Evolutionary conservation across 1,284 basidiomycete species (phyloP), one percentile per base, ranked within the genome.

Genomic region (Schizopora paradoxa): DNA sequence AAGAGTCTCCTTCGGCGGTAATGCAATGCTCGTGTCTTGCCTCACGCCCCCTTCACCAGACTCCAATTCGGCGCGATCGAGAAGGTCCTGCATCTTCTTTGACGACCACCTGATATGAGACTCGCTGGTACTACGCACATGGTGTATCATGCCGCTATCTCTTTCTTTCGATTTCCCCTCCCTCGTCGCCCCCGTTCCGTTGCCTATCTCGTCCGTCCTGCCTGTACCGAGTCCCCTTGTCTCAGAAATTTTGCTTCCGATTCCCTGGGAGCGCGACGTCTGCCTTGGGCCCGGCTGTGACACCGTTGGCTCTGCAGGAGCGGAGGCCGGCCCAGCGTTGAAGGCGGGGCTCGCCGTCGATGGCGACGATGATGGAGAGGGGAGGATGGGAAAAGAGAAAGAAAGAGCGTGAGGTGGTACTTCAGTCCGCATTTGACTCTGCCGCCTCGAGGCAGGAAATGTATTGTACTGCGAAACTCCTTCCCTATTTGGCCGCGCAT

Each of bases 1-100:
- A n/a, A n/a, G n/a, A 13, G 48, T 46, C 13, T 22, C 48, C n/a
- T 43, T 41, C 34, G 41, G 28, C 27, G 37, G 45, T 8, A 50
- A 46, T 8, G 48, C 39, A 21, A 44, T 46, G 19, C 38, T 46
- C 18, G 35, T 41, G 47, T 6, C 33, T 16, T 11, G 32, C 38
- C 23, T 11, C 25, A 19, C 33, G 33, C 18, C 33, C 22, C 25
- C 31, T 31, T 33, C 37, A 36, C 31, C 32, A 18, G 23, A 31
- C 11, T 21, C 34, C 14, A 18, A 19, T 28, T 13, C 37, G 33
- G 23, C 36, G 28, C 27, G 32, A 27, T 32, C 27, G 7, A 48
- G 16, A 23, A 36, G 43, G 11, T 48, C 41, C 32, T 42, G 33
- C 8, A 46, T 26, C 39, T 41, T 14, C 11, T 18, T 22, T 26